These are phyloP conservation scores for Wallacemonas sp. DNA, from an alignment of 208 protist species.

Conservation along the genomic window DNA sequence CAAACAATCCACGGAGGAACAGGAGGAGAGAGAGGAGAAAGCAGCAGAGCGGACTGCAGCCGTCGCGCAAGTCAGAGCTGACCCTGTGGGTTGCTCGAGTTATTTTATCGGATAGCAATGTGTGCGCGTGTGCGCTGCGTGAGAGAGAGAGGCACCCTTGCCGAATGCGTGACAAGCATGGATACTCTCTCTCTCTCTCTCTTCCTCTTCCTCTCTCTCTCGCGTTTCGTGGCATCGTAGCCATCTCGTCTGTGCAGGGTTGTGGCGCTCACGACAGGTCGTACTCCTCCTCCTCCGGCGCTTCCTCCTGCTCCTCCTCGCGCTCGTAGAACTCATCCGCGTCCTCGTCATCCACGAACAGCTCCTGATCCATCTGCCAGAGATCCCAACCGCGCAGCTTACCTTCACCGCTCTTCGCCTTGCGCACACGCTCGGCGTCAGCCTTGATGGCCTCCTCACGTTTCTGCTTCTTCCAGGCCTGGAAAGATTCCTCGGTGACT, in stretches of 20 bases:
- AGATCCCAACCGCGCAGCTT: conserved; percentile 80
- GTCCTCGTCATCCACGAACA: conserved; percentile 86
- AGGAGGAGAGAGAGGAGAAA: not conserved
- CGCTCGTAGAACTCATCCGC: conserved; percentile 79
- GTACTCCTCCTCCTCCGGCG: conserved; percentile 50
- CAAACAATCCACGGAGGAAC: not conserved
- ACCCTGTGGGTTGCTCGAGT: too few species aligned
- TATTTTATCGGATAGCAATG: too few species aligned
- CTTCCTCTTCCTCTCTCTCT: too few species aligned
- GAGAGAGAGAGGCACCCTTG: too few species aligned
- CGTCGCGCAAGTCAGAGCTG: too few species aligned
- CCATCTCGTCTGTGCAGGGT: too few species aligned
- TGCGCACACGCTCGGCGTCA: conserved; percentile 62
- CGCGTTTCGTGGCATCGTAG: not conserved
- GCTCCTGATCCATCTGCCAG: conserved; percentile 81
- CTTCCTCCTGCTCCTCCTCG: conserved; percentile 36
- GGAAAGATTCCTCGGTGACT: conserved; percentile 77
- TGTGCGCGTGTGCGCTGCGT: too few species aligned
- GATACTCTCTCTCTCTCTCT: not conserved
- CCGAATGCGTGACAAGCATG: too few species aligned
- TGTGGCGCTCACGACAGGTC: conserved; percentile 68
- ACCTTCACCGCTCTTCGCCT: conserved; percentile 68
- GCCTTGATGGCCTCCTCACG: conserved; percentile 56
- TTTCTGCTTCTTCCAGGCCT: conserved; percentile 73
- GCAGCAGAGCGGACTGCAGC: too few species aligned